Evolutionary conservation across 2,329 filamentous ascomycete genomes (phyloP).

Genomic region (Colletotrichum sp.): DNA sequence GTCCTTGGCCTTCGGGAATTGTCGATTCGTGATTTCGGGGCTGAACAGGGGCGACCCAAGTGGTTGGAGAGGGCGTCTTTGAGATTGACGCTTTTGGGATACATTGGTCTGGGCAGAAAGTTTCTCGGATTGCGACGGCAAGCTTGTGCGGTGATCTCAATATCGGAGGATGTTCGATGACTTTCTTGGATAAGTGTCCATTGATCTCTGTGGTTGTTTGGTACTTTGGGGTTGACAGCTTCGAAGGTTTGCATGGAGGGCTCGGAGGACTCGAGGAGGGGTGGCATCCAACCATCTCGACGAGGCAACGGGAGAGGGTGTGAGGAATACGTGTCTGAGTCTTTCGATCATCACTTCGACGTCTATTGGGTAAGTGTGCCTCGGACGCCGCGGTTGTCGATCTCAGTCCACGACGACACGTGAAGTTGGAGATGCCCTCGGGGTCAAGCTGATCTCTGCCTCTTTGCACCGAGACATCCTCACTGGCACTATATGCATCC

Average conservation of each 20-base stretch:
- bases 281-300: neutral
- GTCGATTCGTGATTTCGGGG: neutral
- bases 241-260: neutral
- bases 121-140: neutral
- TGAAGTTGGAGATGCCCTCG: neutral
- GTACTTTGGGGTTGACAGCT: neutral
- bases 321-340: neutral
- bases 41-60: neutral
- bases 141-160: fast-evolving
- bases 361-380: fast-evolving
- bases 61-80: neutral
- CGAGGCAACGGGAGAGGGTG: neutral
- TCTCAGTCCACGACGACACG: neutral
- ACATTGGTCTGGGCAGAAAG: neutral
- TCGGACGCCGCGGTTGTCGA: neutral
- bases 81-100: neutral
- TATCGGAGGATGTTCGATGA: fast-evolving
- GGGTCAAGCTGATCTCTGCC: neutral
- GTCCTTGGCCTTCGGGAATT: neutral
- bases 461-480: neutral
- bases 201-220: neutral
- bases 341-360: neutral
- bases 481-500: neutral
- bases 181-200: neutral
- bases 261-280: neutral